Conservation (phyloP, 1,284 basidiomycete genomes). For the Fomitiporia mediterranea region DNA sequence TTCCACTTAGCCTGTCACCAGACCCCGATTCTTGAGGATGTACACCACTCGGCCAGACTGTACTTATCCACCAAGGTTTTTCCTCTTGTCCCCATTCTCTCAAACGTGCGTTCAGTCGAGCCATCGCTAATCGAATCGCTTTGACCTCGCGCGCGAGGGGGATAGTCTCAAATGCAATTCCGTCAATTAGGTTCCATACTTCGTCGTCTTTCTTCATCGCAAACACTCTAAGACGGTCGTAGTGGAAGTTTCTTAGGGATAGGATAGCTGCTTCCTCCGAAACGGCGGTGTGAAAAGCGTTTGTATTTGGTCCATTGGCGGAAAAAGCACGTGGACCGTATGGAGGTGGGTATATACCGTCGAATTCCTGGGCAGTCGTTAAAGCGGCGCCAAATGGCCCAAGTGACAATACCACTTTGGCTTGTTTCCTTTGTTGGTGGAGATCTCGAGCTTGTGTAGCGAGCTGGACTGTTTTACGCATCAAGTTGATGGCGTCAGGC, state of each 20-base stretch:
- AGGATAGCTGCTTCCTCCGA: constrained; percentile 38
- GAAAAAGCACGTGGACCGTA: constrained; percentile 55
- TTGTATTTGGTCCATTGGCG: constrained; percentile 33
- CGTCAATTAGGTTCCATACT: constrained; percentile 56
- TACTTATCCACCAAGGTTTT: constrained; percentile 76
- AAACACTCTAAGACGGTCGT: constrained; percentile 57
- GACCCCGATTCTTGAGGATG: constrained; percentile 40
- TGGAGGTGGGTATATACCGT: constrained; percentile 70
- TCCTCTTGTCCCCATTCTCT: constrained; percentile 20
- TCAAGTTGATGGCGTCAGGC: constrained; percentile 41
- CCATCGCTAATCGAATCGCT: constrained; percentile 64
- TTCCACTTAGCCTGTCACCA: constrained; percentile 28
- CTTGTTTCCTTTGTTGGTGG: constrained; percentile 22
- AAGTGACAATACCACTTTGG: constrained; percentile 61
- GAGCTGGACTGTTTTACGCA: constrained; percentile 52
- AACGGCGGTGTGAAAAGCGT: constrained; percentile 33
- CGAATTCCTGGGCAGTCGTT: constrained; percentile 66
- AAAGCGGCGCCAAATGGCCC: constrained; percentile 74
- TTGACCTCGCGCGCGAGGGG: constrained; percentile 62
- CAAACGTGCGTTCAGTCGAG: constrained; percentile 30
- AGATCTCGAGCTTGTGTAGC: constrained; percentile 45
- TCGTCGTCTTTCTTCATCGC: constrained; percentile 34
- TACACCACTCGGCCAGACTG: constrained; percentile 57
- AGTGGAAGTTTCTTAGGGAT: constrained; percentile 63
- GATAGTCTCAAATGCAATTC: constrained; percentile 77